phyloP scores from a whole-genome alignment of 495 filamentous ascomycete genomes.

The Apiosordaria backusii region DNA sequence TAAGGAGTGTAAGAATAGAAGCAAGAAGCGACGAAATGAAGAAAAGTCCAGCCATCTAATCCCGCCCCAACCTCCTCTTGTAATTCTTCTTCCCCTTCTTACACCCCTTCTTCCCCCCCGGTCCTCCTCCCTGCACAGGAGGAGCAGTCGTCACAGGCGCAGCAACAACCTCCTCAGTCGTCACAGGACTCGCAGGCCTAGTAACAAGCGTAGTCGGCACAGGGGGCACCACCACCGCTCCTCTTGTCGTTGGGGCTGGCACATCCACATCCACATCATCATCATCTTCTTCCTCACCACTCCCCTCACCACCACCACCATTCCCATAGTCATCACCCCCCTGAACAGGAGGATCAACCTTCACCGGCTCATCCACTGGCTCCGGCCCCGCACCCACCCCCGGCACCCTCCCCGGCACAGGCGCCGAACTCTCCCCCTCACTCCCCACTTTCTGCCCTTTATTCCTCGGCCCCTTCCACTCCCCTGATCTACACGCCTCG shows the following conservation, averaged over 20 bases:
- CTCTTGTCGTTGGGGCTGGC: background rate
- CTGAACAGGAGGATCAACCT: too few species aligned
- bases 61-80: background rate
- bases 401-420: background rate
- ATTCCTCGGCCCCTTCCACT: constrained; percentile 58
- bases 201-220: background rate
- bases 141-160: background rate
- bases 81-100: background rate
- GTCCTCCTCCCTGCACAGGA: background rate
- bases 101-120: background rate
- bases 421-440: constrained; percentile 2
- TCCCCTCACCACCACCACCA: background rate
- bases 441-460: constrained; percentile 44
- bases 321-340: background rate
- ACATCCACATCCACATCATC: too few species aligned
- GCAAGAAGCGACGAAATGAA: background rate
- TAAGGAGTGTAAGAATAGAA: constrained; percentile 14
- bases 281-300: background rate
- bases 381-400: background rate
- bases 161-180: background rate
- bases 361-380: background rate
- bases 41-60: background rate
- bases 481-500: constrained; percentile 42
- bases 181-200: background rate
- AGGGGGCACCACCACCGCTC: background rate